phyloP scores from a whole-genome alignment of 352 stramenopile species.

The Phytopythium vexans region DNA sequence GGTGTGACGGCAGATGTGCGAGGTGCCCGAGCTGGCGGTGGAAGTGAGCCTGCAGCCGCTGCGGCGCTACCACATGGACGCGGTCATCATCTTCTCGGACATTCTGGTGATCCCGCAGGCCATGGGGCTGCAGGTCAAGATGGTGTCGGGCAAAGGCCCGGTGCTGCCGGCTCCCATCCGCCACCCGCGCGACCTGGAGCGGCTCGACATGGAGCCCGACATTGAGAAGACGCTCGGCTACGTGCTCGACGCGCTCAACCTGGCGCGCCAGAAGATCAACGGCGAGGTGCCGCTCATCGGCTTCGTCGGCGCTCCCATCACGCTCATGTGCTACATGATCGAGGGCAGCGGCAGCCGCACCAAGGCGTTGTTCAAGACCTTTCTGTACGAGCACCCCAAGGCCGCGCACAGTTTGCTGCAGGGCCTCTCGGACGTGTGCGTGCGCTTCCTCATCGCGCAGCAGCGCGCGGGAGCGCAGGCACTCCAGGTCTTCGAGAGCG shows the following conservation, averaged over 20 bases:
- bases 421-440: slow-evolving; percentile 92
- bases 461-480: slow-evolving; percentile 93
- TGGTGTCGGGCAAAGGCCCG: slow-evolving; percentile 93
- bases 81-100: slow-evolving; percentile 98
- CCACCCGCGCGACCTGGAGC: slow-evolving; percentile 86
- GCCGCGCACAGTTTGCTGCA: slow-evolving; percentile 91
- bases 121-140: slow-evolving; percentile 95
- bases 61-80: slow-evolving; percentile 92
- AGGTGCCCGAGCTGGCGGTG: slow-evolving; percentile 82
- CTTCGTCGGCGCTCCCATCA: slow-evolving; percentile 97
- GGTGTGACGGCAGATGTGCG: slow-evolving; percentile 62
- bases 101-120: slow-evolving; percentile 98
- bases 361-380: slow-evolving; percentile 93
- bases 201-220: slow-evolving; percentile 87
- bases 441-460: slow-evolving; percentile 95
- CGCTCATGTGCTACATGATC: slow-evolving; percentile 99
- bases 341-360: slow-evolving; percentile 96
- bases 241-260: slow-evolving; percentile 93
- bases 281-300: slow-evolving; percentile 96
- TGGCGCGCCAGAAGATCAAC: slow-evolving; percentile 90
- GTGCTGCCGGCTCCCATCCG: slow-evolving; percentile 75
- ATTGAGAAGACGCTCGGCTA: slow-evolving; percentile 94
- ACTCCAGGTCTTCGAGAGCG: slow-evolving; percentile 97
- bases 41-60: slow-evolving; percentile 98
- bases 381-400: slow-evolving; percentile 92